Conservation (phyloP, 202 grass and related monocot species). For the Bolboschoenoplectus hybrid region DNA sequence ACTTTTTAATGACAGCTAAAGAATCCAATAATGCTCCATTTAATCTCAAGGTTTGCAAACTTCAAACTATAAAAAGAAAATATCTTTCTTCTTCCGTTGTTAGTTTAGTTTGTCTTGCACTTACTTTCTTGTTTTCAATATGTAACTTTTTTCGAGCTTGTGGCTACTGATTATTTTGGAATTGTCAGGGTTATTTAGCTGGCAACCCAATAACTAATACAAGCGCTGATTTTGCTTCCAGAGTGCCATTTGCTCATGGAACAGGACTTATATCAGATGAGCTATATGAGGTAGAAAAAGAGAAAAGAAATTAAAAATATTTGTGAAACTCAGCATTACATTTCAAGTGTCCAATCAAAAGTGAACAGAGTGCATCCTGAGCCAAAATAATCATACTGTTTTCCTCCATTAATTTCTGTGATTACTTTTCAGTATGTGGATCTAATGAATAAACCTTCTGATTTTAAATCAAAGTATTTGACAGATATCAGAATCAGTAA, state of each 20-base stretch:
- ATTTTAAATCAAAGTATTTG: background rate
- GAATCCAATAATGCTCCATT: slow-evolving; percentile 34
- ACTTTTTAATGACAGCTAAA: slow-evolving; percentile 42
- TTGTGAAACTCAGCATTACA: background rate
- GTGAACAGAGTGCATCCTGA: background rate
- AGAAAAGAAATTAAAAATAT: background rate
- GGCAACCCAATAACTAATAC: slow-evolving; percentile 51
- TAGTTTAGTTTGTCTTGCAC: background rate
- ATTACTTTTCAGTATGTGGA: background rate
- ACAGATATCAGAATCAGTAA: background rate
- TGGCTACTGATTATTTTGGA: background rate
- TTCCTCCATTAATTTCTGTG: background rate
- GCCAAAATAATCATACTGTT: background rate
- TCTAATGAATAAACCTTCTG: background rate
- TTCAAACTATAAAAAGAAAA: background rate
- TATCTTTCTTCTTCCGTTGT: slow-evolving; percentile 22
- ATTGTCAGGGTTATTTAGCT: slow-evolving; percentile 56
- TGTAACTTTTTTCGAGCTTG: background rate
- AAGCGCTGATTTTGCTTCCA: slow-evolving; percentile 36
- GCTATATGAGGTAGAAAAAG: slow-evolving; percentile 58
- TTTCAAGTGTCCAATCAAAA: background rate
- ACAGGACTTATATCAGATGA: slow-evolving; percentile 70
- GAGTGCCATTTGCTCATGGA: slow-evolving; percentile 57
- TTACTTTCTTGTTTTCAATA: background rate
- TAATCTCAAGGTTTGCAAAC: slow-evolving; percentile 62